phyloP scores from a whole-genome alignment of 2,329 filamentous ascomycete genomes.

The Geosmithia flava region DNA sequence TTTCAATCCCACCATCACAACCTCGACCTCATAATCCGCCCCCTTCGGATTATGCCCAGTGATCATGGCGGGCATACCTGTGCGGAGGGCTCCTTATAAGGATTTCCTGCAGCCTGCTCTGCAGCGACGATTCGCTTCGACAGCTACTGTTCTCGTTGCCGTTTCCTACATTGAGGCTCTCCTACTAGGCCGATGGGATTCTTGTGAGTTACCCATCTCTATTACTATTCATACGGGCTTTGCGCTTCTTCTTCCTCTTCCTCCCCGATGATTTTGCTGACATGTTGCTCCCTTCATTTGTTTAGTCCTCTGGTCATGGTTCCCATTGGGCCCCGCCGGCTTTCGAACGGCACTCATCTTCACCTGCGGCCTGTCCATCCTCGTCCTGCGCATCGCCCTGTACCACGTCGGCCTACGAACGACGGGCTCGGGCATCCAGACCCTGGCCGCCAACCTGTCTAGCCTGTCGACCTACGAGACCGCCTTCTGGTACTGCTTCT shows the following conservation, averaged over 20 bases:
- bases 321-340: constrained; percentile 65
- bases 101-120: constrained; percentile 84
- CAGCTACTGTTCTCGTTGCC: constrained; percentile 54
- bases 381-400: constrained; percentile 76
- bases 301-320: constrained; percentile 73
- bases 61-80: constrained; percentile 38
- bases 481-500: constrained; percentile 62
- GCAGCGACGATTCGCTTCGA: constrained; percentile 75
- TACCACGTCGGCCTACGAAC: constrained; percentile 66
- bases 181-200: constrained; percentile 55
- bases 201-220: constrained; percentile 39
- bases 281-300: neutral
- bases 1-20: neutral
- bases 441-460: constrained; percentile 44
- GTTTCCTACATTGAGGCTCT: constrained; percentile 66
- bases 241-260: neutral
- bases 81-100: constrained; percentile 57
- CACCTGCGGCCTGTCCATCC: constrained; percentile 61
- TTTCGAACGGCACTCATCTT: constrained; percentile 67
- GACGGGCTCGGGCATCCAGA: constrained; percentile 54
- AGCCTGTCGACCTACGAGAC: constrained; percentile 55
- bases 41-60: constrained; percentile 22
- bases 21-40: neutral
- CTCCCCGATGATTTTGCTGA: neutral
- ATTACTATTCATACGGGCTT: neutral